Conservation (phyloP, 441 rosid species). For the Raphanus hybrid region DNA sequence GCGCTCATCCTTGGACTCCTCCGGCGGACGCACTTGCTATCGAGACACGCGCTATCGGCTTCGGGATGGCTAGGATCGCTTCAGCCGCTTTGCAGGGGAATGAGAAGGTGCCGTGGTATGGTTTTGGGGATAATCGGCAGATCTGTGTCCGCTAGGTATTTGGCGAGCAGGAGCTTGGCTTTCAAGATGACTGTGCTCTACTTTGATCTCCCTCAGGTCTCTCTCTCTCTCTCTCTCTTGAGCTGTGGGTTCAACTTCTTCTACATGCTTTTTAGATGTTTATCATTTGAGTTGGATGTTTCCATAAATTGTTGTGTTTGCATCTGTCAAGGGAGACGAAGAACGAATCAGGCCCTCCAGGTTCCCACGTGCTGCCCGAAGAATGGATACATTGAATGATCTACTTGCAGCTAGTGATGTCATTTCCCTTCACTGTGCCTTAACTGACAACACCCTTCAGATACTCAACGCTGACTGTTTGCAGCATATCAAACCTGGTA, state of each 20-base stretch:
- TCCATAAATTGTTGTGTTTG: constrained; percentile 7
- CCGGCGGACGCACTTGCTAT: constrained; percentile 85
- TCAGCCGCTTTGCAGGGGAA: constrained; percentile 92
- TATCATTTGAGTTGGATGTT: too few species aligned
- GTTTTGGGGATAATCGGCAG: constrained; percentile 93
- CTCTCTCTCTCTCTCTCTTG: background rate
- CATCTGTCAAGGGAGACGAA: constrained; percentile 62
- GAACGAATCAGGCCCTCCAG: constrained; percentile 57
- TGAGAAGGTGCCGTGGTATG: constrained; percentile 94
- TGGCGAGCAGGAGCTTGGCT: constrained; percentile 92
- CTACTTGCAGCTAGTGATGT: constrained; percentile 96
- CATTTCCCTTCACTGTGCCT: constrained; percentile 87
- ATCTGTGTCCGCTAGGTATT: constrained; percentile 81
- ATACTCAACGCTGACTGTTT: constrained; percentile 90
- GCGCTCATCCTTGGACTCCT: constrained; percentile 96
- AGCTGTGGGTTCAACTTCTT: background rate
- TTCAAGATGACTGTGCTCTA: constrained; percentile 96
- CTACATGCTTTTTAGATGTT: too few species aligned
- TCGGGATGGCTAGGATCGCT: constrained; percentile 95
- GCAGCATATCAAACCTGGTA: constrained; percentile 98
- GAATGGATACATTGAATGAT: constrained; percentile 97
- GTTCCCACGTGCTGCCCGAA: constrained; percentile 90
- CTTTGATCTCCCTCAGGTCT: constrained; percentile 83
- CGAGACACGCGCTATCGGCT: constrained; percentile 83
- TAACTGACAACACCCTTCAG: constrained; percentile 92